These are phyloP conservation scores for Tylopilus felleus DNA, from an alignment of 768 basidiomycete genomes.

Conservation along the genomic window DNA sequence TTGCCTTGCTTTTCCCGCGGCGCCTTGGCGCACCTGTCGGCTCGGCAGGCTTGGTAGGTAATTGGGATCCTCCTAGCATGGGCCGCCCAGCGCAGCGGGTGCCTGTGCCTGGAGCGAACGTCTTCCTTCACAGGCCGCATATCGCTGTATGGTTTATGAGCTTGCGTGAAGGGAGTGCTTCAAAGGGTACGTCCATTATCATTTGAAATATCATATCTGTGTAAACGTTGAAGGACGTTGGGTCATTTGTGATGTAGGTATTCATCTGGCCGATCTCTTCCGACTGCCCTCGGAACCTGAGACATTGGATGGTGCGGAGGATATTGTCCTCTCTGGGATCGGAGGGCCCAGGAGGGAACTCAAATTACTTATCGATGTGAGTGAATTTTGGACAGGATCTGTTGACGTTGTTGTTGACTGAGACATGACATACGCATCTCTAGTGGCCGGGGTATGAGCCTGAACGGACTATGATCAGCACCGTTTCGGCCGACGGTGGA, in stretches of 20 bases:
- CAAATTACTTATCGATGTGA: neutral
- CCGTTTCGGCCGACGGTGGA: neutral
- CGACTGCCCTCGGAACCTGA: neutral
- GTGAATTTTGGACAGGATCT: neutral
- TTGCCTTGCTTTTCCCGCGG: no score
- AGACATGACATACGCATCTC: no score
- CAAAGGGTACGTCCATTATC: neutral
- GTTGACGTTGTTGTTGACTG: neutral
- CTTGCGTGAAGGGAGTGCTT: neutral
- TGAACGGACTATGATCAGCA: neutral
- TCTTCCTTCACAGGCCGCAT: neutral
- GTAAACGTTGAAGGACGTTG: neutral
- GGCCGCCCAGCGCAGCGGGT: neutral
- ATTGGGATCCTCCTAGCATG: neutral
- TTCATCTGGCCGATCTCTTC: neutral
- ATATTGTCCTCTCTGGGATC: neutral
- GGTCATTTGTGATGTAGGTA: neutral
- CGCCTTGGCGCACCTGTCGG: neutral
- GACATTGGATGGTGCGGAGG: neutral
- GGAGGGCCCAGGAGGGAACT: neutral
- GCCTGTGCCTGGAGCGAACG: neutral
- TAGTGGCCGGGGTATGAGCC: conserved; percentile 2
- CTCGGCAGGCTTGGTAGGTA: neutral
- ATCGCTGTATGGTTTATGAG: neutral
- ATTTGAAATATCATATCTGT: neutral